Base-by-base conservation (phyloP, 306 rosid genomes). In the Abrus pulchellus region DNA sequence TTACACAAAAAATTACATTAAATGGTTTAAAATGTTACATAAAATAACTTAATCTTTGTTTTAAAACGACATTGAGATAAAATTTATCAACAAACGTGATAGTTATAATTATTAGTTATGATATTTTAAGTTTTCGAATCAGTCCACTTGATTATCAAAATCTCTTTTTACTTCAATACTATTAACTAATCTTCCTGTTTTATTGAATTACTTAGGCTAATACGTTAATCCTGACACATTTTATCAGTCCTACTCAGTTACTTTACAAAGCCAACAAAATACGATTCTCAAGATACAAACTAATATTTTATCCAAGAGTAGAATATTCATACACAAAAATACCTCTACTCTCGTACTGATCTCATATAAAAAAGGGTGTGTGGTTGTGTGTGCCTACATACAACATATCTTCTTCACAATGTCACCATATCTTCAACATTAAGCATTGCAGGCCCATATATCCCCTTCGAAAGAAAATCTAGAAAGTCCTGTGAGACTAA, bases 291-390 rank as follows among this genome's bases (percentile, higher is more conserved):
- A 40, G 49, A 65, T 65, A 38, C 33, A 65, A 14, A 7, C 50
- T 65, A 65, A 40, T 64, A 20, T 20, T 12, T 77, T 54, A 11
- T 53, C 7, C 32, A 64, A 29, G 36, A 60, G 14, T 56, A 34
- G 88, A 86, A 86, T 83, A 81, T 86, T 76, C 79, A 68, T 20
- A 20, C 7, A 52, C 8, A 54, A 85, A 73, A 77, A 83, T 74
- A 56, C 83, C 67, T 54, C 79, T 50, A 32, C 79, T 74, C 33
- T 74, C 44, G 34, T 1, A 41, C 0, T 9, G 2, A 28, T 72
- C 36, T 59, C 59, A 32, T 10, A 9, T 28, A 34, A 3, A 36
- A 36, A 76, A 63, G 73, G 50, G 9, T 44, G 79, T 13, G 14
- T 20, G n/a, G 12, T 7, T 36, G 13, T 72, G 20, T 20, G 20